Conservation (phyloP, 108 stramenopile genomes). For the Conticribra weissflogii region DNA sequence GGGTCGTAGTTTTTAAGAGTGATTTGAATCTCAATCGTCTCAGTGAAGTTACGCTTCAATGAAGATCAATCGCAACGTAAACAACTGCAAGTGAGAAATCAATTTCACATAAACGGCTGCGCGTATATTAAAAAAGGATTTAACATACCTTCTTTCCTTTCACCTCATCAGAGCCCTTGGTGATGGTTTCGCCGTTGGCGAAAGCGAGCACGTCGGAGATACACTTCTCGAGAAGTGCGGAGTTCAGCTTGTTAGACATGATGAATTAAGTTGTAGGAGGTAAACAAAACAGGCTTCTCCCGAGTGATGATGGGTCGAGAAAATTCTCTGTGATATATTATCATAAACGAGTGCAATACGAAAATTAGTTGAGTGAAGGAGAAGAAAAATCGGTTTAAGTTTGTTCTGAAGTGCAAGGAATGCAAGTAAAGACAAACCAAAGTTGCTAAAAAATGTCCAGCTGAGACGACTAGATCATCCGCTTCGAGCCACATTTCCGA, state of each 20-base stretch:
- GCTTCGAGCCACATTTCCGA: too few relatives aligned
- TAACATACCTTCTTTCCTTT: conserved; percentile 90
- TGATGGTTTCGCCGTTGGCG: conserved; percentile 57
- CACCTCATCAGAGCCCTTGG: conserved; percentile 53
- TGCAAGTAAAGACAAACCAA: too few relatives aligned
- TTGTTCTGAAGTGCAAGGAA: too few relatives aligned
- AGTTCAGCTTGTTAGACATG: conserved; percentile 90
- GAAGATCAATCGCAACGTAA: neutral
- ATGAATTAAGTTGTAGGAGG: conserved; percentile 18
- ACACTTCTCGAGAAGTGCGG: conserved; percentile 78
- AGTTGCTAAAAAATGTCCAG: too few relatives aligned
- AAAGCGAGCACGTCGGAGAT: conserved; percentile 57
- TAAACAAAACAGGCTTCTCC: conserved; percentile 34
- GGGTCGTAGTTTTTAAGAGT: conserved; percentile 99
- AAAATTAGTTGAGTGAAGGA: neutral
- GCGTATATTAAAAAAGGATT: neutral
- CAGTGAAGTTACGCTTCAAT: conserved; percentile 93
- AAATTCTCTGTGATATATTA: conserved; percentile 21
- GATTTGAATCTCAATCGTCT: conserved; percentile 98
- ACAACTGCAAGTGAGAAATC: neutral
- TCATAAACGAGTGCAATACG: neutral
- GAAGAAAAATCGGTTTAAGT: too few relatives aligned
- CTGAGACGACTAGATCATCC: too few relatives aligned
- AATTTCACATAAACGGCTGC: too few relatives aligned
- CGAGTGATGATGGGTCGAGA: conserved; percentile 79